A percentile compares a stretch with the other conserved stretches of the same genome.
phyloP scores from a whole-genome alignment of 176 grass and related monocot species.

The Bolboschoenus planiculmis region DNA sequence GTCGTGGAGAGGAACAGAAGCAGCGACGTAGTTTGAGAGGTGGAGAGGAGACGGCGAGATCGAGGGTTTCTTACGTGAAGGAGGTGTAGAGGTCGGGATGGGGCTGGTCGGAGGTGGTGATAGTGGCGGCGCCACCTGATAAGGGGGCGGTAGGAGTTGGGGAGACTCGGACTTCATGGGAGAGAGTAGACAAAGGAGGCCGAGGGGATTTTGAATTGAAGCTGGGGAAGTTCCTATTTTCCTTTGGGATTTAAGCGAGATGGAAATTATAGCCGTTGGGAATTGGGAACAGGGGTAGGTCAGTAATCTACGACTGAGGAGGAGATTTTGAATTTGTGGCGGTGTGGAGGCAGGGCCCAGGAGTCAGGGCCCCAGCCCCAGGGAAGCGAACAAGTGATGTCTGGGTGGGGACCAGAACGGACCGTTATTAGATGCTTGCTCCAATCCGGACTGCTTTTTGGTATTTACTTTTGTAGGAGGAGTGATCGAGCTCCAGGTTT shows the following conservation, averaged over 20 bases:
- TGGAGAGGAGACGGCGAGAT: conserved; percentile 41
- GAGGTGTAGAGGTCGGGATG: conserved; percentile 19
- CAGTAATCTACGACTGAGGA: neutral
- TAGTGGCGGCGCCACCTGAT: conserved; percentile 19
- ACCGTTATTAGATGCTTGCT: neutral
- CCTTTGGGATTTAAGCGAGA: neutral
- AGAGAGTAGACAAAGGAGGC: conserved; percentile 10
- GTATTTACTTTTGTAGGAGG: neutral
- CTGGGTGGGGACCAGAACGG: too few species aligned
- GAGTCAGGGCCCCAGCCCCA: too few species aligned
- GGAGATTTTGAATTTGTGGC: neutral
- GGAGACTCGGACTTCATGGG: conserved; percentile 12
- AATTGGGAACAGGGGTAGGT: neutral
- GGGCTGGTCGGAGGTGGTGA: conserved; percentile 25
- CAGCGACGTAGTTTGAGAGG: conserved; percentile 16
- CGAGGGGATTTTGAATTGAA: neutral
- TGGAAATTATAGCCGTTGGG: neutral
- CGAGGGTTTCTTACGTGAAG: conserved; percentile 20
- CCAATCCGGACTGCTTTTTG: neutral
- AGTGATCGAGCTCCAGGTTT: neutral
- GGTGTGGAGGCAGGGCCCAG: too few species aligned
- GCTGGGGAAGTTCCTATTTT: neutral
- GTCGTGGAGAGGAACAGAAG: conserved; percentile 45
- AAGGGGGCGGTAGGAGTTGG: conserved; percentile 24
- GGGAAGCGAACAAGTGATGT: too few species aligned